Evolutionary conservation across 202 grass and related monocot species (phyloP).

Genomic region (Miscanthus sacchariflorus): DNA sequence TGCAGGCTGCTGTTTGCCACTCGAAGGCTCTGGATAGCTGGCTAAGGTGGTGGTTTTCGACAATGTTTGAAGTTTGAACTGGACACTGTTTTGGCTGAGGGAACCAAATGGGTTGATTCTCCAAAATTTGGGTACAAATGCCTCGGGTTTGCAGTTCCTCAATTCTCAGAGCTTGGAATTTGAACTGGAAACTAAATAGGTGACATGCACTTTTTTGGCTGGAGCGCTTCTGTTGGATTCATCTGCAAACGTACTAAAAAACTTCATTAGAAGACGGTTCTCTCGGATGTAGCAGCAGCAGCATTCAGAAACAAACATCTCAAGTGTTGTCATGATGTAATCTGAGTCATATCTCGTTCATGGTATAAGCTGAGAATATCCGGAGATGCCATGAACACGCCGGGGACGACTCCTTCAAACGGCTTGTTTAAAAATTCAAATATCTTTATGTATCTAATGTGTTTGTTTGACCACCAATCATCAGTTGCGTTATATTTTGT

Average conservation of each 20-base stretch:
- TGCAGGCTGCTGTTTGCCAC: conserved; percentile 24
- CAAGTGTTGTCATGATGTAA: neutral
- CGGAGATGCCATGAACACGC: neutral
- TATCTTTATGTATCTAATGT: neutral
- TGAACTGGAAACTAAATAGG: neutral
- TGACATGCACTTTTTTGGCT: conserved; percentile 9
- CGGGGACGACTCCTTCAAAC: conserved; percentile 31
- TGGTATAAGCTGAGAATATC: conserved; percentile 40
- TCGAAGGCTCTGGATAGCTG: neutral
- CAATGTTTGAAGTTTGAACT: neutral
- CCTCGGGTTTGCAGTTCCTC: neutral
- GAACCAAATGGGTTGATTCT: neutral
- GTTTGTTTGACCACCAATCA: conserved; percentile 10
- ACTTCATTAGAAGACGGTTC: too few relatives aligned
- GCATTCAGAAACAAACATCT: neutral
- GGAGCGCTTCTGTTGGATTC: neutral
- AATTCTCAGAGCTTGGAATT: neutral
- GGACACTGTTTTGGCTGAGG: neutral
- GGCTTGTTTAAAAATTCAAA: neutral
- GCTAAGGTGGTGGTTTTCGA: neutral
- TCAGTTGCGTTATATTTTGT: neutral
- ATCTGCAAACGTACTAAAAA: neutral
- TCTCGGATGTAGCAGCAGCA: neutral
- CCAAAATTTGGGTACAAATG: neutral
- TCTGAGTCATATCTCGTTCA: conserved; percentile 5